These are phyloP conservation scores for Cytospora chrysosperma DNA, from an alignment of 2,329 filamentous ascomycete genomes.

Conservation along the genomic window DNA sequence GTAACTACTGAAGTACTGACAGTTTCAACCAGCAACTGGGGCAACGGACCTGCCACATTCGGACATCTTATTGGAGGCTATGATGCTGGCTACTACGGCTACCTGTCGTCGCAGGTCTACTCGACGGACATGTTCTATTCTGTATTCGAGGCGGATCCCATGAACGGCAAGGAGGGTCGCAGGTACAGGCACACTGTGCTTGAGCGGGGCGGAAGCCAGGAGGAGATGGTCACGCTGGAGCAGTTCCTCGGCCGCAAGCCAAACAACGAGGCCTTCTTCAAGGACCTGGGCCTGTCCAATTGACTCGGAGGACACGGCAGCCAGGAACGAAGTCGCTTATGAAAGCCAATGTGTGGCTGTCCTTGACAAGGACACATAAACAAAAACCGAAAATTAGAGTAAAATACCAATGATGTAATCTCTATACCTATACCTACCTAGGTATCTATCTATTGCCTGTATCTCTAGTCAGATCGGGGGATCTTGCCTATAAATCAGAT, in stretches of 20 bases:
- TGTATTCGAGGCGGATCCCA: constrained; percentile 75
- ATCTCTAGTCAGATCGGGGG: not conserved
- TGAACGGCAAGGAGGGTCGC: constrained; percentile 71
- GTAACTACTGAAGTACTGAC: constrained; percentile 30
- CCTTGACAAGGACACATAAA: too few species aligned
- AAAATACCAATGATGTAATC: not conserved
- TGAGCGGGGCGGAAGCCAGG: constrained; percentile 73
- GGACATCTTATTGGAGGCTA: constrained; percentile 83
- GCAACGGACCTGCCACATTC: constrained; percentile 76
- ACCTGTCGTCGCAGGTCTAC: constrained; percentile 75
- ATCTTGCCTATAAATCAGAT: not conserved
- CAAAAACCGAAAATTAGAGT: not conserved
- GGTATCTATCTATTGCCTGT: too few species aligned
- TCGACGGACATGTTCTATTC: constrained; percentile 83
- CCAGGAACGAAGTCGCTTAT: constrained; percentile 9
- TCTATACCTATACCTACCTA: too few species aligned
- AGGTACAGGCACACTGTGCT: constrained; percentile 77
- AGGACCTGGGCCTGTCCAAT: constrained; percentile 61
- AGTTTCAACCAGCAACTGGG: constrained; percentile 56
- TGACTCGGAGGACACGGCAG: constrained; percentile 25
- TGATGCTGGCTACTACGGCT: constrained; percentile 81
- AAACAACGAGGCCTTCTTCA: constrained; percentile 76
- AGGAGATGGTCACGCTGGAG: constrained; percentile 77
- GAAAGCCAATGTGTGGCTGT: not conserved
- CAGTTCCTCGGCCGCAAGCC: constrained; percentile 77